These are phyloP conservation scores for Termitomyces sp. DNA, from an alignment of 768 basidiomycete genomes.

Conservation along the genomic window DNA sequence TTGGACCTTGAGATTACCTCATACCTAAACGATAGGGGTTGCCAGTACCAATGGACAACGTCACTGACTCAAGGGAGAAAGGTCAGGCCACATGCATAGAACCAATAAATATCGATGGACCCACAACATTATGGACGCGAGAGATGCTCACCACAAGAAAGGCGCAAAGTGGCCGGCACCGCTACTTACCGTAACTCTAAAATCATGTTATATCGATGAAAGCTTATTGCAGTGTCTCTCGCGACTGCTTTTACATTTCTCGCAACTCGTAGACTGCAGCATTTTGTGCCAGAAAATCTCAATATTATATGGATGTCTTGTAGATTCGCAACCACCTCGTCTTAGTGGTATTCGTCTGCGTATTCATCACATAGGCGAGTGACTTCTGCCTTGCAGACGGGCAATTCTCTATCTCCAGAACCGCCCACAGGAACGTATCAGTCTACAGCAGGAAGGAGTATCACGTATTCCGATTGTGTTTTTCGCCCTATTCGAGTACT, in stretches of 20 bases:
- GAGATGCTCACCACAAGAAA: too few relatives aligned
- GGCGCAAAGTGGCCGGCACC: too few relatives aligned
- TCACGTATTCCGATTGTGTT: slow-evolving; percentile 57
- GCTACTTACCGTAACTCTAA: neutral
- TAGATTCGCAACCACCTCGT: too few relatives aligned
- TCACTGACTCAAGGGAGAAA: neutral
- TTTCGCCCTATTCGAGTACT: slow-evolving; percentile 65
- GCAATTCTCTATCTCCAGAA: slow-evolving; percentile 35
- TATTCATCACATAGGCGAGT: too few relatives aligned
- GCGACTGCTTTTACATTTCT: neutral
- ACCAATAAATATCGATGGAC: neutral
- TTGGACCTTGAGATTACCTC: neutral
- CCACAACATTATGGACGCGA: neutral
- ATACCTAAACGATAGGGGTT: neutral
- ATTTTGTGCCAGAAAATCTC: too few relatives aligned
- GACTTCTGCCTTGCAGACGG: too few relatives aligned
- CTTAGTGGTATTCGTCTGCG: too few relatives aligned
- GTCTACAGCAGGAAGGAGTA: slow-evolving; percentile 45
- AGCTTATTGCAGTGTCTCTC: too few relatives aligned
- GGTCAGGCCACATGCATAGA: neutral
- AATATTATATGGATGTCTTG: too few relatives aligned
- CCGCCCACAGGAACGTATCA: slow-evolving; percentile 52
- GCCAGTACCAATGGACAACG: neutral
- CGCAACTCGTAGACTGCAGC: neutral
- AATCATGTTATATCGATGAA: neutral